These are phyloP conservation scores for Patellaria atrata DNA, from an alignment of 495 filamentous ascomycete species.

Conservation along the genomic window DNA sequence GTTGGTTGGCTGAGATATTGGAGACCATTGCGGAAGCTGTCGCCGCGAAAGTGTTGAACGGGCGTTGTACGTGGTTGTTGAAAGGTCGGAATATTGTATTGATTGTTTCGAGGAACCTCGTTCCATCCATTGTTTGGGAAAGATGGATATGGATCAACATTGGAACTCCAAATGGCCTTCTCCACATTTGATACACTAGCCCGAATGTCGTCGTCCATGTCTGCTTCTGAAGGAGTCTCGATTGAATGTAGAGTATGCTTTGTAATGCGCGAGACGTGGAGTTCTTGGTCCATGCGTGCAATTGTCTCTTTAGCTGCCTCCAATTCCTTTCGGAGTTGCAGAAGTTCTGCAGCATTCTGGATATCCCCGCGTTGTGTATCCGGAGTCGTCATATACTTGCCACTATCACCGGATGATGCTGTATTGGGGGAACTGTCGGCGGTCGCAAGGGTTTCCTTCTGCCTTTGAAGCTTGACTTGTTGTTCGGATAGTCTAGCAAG, in stretches of 20 bases:
- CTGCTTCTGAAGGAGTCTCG: slow-evolving; percentile 44
- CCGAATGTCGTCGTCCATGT: slow-evolving; percentile 49
- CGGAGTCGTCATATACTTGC: slow-evolving; percentile 33
- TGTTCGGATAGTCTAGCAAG: slow-evolving; percentile 57
- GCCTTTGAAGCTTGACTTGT: slow-evolving; percentile 39
- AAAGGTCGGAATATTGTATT: too few relatives aligned
- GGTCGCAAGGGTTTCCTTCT: slow-evolving; percentile 27
- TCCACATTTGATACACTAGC: slow-evolving; percentile 43
- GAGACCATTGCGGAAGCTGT: slow-evolving; percentile 22
- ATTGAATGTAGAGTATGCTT: slow-evolving; percentile 62
- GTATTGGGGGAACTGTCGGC: slow-evolving; percentile 5
- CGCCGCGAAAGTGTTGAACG: slow-evolving; percentile 7
- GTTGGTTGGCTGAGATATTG: slow-evolving; percentile 25
- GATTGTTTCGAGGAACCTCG: slow-evolving; percentile 11
- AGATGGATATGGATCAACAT: slow-evolving; percentile 16
- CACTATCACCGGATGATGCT: slow-evolving; percentile 40
- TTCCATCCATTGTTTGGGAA: slow-evolving; percentile 18
- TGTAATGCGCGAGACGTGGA: slow-evolving; percentile 60
- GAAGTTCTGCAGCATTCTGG: slow-evolving; percentile 34
- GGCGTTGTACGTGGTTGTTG: slow-evolving; percentile 5
- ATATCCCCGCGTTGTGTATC: slow-evolving; percentile 31
- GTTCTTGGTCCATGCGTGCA: slow-evolving; percentile 67
- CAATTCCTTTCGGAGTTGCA: slow-evolving; percentile 56
- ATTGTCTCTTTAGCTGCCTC: slow-evolving; percentile 67
- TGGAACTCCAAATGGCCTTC: slow-evolving; percentile 47